These are phyloP conservation scores for Aegilops sharonensis DNA, from an alignment of 176 grass and related monocot genomes.

Conservation along the genomic window DNA sequence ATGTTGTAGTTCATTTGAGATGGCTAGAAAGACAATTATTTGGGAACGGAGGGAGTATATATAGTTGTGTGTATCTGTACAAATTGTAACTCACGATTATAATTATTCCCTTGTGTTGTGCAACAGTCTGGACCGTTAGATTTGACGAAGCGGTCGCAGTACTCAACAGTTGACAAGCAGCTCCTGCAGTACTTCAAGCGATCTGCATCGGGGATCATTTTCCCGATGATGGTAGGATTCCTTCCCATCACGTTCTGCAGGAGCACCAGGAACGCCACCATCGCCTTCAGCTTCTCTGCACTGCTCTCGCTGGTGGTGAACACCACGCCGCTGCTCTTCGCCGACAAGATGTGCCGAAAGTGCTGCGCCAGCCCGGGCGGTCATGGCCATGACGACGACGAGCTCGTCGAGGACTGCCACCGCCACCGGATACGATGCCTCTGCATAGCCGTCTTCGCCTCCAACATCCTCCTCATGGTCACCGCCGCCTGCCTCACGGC, in stretches of 20 bases:
- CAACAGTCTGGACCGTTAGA: background rate
- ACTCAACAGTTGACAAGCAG: background rate
- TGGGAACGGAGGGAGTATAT: no score
- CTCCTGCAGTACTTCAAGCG: constrained; percentile 11
- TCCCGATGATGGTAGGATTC: constrained; percentile 13
- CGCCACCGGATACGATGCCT: background rate
- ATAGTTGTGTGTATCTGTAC: no score
- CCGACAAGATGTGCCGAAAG: constrained; percentile 4
- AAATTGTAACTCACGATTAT: no score
- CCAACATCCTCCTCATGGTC: constrained; percentile 1
- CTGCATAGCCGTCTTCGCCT: background rate
- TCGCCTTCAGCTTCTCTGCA: background rate
- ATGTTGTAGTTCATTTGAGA: no score
- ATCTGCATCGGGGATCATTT: constrained; percentile 9
- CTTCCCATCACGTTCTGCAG: constrained; percentile 14
- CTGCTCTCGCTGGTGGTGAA: constrained; percentile 12
- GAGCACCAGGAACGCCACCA: constrained; percentile 11
- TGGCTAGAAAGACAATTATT: no score
- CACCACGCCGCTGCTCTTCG: background rate
- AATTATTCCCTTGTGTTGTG: background rate
- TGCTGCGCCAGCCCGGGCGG: background rate
- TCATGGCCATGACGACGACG: background rate
- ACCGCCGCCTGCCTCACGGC: background rate
- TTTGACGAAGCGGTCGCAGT: background rate
- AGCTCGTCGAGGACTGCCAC: background rate